phyloP scores from a whole-genome alignment of 495 filamentous ascomycete species.

The Wilcoxina mikolae region DNA sequence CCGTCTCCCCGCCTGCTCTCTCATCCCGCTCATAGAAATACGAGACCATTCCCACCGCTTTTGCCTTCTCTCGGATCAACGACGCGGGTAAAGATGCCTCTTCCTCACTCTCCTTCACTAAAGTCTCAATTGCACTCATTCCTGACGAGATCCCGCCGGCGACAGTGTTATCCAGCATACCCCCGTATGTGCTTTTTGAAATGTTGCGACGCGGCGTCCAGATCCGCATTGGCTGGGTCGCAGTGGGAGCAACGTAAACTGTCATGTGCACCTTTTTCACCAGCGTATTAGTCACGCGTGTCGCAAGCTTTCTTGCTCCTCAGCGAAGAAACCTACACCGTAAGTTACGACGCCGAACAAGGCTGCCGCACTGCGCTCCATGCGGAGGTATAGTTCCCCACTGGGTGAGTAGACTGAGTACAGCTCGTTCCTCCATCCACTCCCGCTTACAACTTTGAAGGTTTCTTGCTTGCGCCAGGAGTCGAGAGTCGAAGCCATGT shows the following conservation, averaged over 20 bases:
- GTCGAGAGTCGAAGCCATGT: constrained; percentile 43
- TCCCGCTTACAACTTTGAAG: constrained; percentile 48
- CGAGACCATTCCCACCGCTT: constrained; percentile 53
- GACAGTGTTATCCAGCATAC: constrained; percentile 88
- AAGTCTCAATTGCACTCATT: constrained; percentile 59
- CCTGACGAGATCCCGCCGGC: constrained; percentile 75
- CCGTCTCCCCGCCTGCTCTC: constrained; percentile 67
- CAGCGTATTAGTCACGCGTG: no score
- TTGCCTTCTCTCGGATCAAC: constrained; percentile 46
- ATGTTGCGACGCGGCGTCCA: constrained; percentile 69
- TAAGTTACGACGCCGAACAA: constrained; percentile 81
- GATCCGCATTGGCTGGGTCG: constrained; percentile 48
- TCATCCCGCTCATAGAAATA: constrained; percentile 72
- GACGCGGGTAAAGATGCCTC: constrained; percentile 70
- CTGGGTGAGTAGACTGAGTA: constrained; percentile 65
- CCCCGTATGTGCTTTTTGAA: constrained; percentile 68
- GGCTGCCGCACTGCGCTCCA: constrained; percentile 63
- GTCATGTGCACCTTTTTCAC: constrained; percentile 53
- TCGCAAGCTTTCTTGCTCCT: no score
- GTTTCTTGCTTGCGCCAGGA: constrained; percentile 47
- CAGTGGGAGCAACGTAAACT: constrained; percentile 40
- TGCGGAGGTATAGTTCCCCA: constrained; percentile 44
- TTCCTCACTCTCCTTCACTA: constrained; percentile 75
- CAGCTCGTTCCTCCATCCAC: constrained; percentile 75
- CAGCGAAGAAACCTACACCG: constrained; percentile 48